These are phyloP conservation scores for Trypanosoma congolense DNA, from an alignment of 208 protist species.

Conservation along the genomic window DNA sequence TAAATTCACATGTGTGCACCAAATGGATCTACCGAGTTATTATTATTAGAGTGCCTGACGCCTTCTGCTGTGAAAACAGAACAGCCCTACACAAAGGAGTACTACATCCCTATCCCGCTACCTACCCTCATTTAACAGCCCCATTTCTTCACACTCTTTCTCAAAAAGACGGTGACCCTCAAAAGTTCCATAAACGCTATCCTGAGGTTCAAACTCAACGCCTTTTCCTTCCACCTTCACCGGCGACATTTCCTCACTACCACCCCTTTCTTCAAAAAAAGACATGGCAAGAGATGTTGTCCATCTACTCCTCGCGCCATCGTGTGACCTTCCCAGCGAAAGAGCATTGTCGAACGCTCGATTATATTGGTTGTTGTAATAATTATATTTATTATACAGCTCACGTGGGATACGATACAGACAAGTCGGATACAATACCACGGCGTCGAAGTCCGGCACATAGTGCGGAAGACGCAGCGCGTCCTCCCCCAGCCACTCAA, in stretches of 20 bases:
- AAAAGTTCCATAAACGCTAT: neutral
- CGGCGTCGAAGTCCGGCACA: slow-evolving; percentile 70
- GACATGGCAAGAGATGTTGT: neutral
- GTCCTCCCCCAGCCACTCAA: slow-evolving; percentile 69
- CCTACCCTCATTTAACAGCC: neutral
- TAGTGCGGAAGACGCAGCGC: slow-evolving; percentile 61
- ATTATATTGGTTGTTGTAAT: slow-evolving; percentile 32
- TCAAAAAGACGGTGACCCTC: too few relatives aligned
- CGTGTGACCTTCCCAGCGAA: neutral
- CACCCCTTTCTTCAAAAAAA: neutral
- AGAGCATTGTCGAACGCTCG: slow-evolving; percentile 1
- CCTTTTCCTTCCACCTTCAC: neutral
- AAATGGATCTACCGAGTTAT: neutral
- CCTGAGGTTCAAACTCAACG: neutral
- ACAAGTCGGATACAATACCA: slow-evolving; percentile 59
- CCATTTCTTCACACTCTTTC: neutral
- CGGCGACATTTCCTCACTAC: neutral
- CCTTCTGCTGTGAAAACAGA: neutral
- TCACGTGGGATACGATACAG: slow-evolving; percentile 54
- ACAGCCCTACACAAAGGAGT: neutral
- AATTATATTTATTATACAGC: slow-evolving; percentile 58
- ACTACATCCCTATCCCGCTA: too few relatives aligned
- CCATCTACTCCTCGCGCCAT: neutral
- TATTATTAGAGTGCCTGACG: too few relatives aligned
- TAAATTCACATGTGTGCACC: neutral